These are phyloP conservation scores for Mikania micrantha DNA, from an alignment of 129 eudicot genomes.

Conservation along the genomic window DNA sequence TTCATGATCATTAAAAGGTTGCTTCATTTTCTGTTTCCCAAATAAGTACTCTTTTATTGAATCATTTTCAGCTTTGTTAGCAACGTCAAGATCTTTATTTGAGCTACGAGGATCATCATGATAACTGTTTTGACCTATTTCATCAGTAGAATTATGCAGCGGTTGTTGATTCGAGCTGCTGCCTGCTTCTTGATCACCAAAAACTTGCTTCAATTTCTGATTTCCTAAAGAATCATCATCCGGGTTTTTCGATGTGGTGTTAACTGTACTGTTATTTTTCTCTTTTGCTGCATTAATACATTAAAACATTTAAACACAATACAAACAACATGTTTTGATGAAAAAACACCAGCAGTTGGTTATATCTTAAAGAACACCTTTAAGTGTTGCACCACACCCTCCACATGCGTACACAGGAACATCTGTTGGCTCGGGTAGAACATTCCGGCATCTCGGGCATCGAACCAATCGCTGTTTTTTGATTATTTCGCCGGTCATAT, in stretches of 20 bases:
- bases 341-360: neutral
- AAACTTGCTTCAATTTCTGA: constrained; percentile 17
- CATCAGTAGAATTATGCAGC: neutral
- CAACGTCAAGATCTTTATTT: constrained; percentile 24
- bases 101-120: constrained; percentile 1
- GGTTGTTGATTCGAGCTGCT: constrained; percentile 30
- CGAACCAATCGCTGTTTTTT: constrained; percentile 42
- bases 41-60: constrained; percentile 9
- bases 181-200: constrained; percentile 25
- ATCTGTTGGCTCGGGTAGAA: constrained; percentile 47
- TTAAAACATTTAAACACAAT: neutral
- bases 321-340: neutral
- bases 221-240: constrained; percentile 18
- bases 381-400: constrained; percentile 52
- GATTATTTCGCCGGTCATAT: constrained; percentile 22
- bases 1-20: constrained; percentile 18
- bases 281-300: constrained; percentile 45
- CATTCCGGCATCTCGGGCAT: constrained; percentile 54
- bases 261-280: constrained; percentile 18
- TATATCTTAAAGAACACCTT: constrained; percentile 37
- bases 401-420: constrained; percentile 61
- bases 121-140: constrained; percentile 16
- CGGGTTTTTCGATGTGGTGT: neutral
- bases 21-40: constrained; percentile 21
- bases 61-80: constrained; percentile 24